A percentile compares a stretch with the other conserved stretches of the same genome.
phyloP scores from a whole-genome alignment of 2,329 filamentous ascomycete genomes.

The Akanthomyces muscarius region DNA sequence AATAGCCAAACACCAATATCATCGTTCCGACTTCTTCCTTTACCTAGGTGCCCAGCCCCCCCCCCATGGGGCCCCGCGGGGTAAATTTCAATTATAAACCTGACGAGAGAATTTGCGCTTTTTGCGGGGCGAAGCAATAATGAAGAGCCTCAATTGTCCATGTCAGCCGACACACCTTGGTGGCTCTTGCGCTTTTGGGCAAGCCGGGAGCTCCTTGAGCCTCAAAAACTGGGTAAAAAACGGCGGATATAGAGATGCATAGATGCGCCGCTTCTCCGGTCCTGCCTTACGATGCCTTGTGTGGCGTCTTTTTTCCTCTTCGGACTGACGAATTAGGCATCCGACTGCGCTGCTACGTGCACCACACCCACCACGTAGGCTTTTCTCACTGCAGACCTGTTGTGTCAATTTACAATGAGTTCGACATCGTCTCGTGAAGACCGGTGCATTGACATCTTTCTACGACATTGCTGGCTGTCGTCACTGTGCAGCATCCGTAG shows the following conservation, averaged over 20 bases:
- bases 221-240: neutral
- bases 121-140: neutral
- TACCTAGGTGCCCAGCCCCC: neutral
- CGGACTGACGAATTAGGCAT: neutral
- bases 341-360: no score
- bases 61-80: constrained; percentile 11
- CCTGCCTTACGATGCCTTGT: neutral
- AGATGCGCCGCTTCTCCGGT: constrained; percentile 12
- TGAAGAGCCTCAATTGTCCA: neutral
- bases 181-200: neutral
- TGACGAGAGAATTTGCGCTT: neutral
- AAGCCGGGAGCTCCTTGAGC: neutral
- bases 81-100: neutral
- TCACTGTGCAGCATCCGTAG: neutral
- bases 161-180: neutral
- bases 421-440: no score
- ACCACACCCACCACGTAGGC: no score
- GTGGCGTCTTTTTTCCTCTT: neutral
- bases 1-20: neutral
- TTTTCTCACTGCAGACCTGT: neutral
- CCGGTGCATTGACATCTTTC: neutral
- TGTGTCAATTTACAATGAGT: neutral
- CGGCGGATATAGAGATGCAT: neutral
- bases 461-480: neutral
- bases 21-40: neutral